A percentile compares a stretch with the other conserved stretches of the same genome.
Evolutionary conservation across 371 early-diverging fungal genomes (phyloP).

Genomic region (Syncephalastrum monosporum): DNA sequence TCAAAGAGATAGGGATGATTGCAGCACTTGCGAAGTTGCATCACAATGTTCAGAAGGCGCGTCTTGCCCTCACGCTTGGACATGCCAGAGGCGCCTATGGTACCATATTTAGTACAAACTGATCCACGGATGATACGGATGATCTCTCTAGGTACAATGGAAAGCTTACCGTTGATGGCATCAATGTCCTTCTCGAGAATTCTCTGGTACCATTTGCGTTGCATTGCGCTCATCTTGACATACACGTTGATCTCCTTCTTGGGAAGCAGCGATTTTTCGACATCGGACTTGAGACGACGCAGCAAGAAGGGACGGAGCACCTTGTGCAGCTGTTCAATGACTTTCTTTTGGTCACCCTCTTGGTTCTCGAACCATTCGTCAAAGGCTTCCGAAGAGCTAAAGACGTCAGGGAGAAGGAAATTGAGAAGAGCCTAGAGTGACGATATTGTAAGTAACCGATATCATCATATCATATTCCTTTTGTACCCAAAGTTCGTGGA

Average conservation of each 20-base stretch:
- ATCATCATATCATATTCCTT: background rate
- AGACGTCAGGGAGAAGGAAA: slow-evolving; percentile 96
- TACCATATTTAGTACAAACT: background rate
- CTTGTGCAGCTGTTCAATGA: slow-evolving; percentile 91
- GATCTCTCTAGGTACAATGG: background rate
- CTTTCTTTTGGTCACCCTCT: slow-evolving; percentile 79
- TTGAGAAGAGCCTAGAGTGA: slow-evolving; percentile 82
- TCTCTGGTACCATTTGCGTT: slow-evolving; percentile 96
- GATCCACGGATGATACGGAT: too few relatives aligned
- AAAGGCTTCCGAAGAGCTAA: slow-evolving; percentile 91
- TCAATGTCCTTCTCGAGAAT: slow-evolving; percentile 98
- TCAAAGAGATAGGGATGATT: slow-evolving; percentile 99
- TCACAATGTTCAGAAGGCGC: slow-evolving; percentile 95
- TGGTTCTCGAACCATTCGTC: slow-evolving; percentile 85
- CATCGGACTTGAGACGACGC: slow-evolving; percentile 98
- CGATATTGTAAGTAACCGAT: background rate
- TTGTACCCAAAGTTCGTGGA: slow-evolving; percentile 94
- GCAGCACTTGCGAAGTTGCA: slow-evolving; percentile 99
- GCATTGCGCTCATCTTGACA: slow-evolving; percentile 94
- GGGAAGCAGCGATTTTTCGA: slow-evolving; percentile 94
- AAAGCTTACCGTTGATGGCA: slow-evolving; percentile 80
- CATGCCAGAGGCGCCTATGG: slow-evolving; percentile 35
- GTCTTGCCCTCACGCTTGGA: slow-evolving; percentile 79
- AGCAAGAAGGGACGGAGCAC: slow-evolving; percentile 95
- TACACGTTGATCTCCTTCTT: slow-evolving; percentile 98